Base-by-base conservation (phyloP, 441 rosid species). In the Kokia cookei region DNA sequence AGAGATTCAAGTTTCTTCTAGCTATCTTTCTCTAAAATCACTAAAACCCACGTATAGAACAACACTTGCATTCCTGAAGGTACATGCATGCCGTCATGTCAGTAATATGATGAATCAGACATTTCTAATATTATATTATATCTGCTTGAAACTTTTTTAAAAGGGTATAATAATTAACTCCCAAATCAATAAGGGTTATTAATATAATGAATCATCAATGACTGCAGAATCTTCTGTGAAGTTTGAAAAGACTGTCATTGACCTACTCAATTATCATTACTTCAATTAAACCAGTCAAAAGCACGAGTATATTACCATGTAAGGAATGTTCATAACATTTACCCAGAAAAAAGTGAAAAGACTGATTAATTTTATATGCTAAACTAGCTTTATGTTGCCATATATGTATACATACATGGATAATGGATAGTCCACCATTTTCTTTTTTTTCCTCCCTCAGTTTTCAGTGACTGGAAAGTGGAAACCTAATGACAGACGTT, bases 281-380 rank as follows among this genome's bases (percentile, higher is more conserved):
- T 64, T 60, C 74, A 71, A 77, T 68, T 62, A 77, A 65, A 77
- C 77, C 80, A 79, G 79, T 70, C 71, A 76, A 69, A 68, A 73
- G 80, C 58, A 61, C 65, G 60, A 54, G 75, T 68, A 63, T 48
- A 55, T 82, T 86, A 76, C 76, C 73, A 69, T 42, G 72, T 43
- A 67, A 75, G 85, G 85, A 74, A 78, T 77, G 83, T 81, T 80
- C 73, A 74, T 26, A 5, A 43, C 19, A 50, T 45, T 79, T 76
- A 72, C 75, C 13, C n/a, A 32, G 58, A 29, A 22, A 29, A 14
- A 26, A 13, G 7, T 67, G 7, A 61, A 26, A 50, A 48, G 50
- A 17, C 37, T 17, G 50, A 9, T 40, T 62, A 40, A 37, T 40
- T 62, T 64, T 32, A 32, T 32, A 5, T 32, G 37, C 37, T 32